These are phyloP conservation scores for Sorghum bicolor DNA, from an alignment of 176 grass and related monocot genomes.

Conservation along the genomic window Sorghum_bicolor_NCBIv3 NC_012872.2:16858501-16859000, in stretches of 20 bases:
- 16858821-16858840: not conserved
- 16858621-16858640: not conserved
- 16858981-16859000: not conserved
- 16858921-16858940: not conserved
- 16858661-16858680: slow-evolving; percentile 21
- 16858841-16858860: slow-evolving; percentile 3
- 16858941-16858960: not conserved
- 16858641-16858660: slow-evolving; percentile 23
- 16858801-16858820: slow-evolving; percentile 43
- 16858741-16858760: slow-evolving; percentile 38
- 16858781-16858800: slow-evolving; percentile 37
- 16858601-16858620: slow-evolving; percentile 28
- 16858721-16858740: slow-evolving; percentile 34
- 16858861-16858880: not conserved
- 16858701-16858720: slow-evolving; percentile 31
- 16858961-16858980: not conserved
- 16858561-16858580: slow-evolving; percentile 37
- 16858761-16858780: slow-evolving; percentile 36
- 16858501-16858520: not conserved
- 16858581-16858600: slow-evolving; percentile 35
- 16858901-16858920: not conserved
- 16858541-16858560: slow-evolving; percentile 3
- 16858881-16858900: slow-evolving; percentile 31
- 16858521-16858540: not conserved
- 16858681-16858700: slow-evolving; percentile 30